Base-by-base conservation (phyloP, 306 rosid genomes). In the Cotoneaster glaucophyllus region DNA sequence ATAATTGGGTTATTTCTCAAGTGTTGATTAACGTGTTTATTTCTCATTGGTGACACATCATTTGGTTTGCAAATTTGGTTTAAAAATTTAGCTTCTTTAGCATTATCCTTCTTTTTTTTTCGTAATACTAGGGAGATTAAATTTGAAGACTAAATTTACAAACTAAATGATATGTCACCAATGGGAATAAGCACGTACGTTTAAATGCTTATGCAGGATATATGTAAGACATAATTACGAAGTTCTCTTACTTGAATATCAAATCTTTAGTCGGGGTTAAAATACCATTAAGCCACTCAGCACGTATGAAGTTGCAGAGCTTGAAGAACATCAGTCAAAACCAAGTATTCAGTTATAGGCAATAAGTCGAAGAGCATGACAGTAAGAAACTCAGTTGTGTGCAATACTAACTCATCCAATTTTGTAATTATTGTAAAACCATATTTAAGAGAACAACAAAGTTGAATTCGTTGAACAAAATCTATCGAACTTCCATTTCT, bases 251-350 rank as follows among this genome's bases (percentile, higher is more conserved):
- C 84, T 59, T 34, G 5, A 64, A 65, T 32, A 48, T 15, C 44
- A 59, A 54, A 64, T 31, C 70, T 65, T 81, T 69, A 28, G 22
- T 56, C 10, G 10, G 13, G 15, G 45, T 1, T 25, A 19, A 21
- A 34, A 34, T 34, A 54, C 25, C 59, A 17, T 31, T 68, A 61
- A 77, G 71, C 78, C 75, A 71, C 70, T 81, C 64, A 21, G 75
- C 85, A n/a, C 12, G 37, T 77, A 10, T 10, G 21, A 81, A 34
- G 75, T 19, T 10, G 66, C 15, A 9, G 21, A 71, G 75, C 85
- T 81, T 66, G 48, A 76, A 64, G 8, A 58, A 4, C 21, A 58
- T 3, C 6, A 58, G 64, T 45, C 57, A 66, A 66, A 76, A 54
- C 37, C 64, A 71, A 37, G 48, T 45, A 45, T 26, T 77, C 73